phyloP scores from a whole-genome alignment of 129 eudicot genomes.

The Flaveria linearis region DNA sequence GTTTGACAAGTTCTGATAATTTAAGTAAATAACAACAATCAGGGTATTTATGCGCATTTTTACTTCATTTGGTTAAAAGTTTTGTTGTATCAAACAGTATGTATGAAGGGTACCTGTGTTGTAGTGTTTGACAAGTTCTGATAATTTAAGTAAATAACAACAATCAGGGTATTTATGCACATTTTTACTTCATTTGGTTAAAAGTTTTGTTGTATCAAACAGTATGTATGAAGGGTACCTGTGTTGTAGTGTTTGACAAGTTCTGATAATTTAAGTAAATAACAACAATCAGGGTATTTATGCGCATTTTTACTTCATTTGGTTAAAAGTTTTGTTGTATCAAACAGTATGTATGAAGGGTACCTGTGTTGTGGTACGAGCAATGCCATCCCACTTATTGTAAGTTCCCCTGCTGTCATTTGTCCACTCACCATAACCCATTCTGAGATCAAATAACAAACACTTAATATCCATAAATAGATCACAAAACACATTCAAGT shows the following conservation, averaged over 20 bases:
- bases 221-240: no score
- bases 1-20: background rate
- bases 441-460: constrained; percentile 31
- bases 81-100: no score
- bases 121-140: background rate
- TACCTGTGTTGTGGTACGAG: constrained; percentile 46
- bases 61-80: background rate
- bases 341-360: background rate
- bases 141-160: background rate
- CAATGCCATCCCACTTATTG: constrained; percentile 60
- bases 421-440: constrained; percentile 61
- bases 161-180: background rate
- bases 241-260: background rate
- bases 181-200: background rate
- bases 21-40: background rate
- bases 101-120: no score
- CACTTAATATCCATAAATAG: constrained; percentile 3
- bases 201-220: no score
- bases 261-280: background rate
- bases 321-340: background rate
- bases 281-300: background rate
- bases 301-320: background rate
- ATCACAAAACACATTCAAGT: background rate
- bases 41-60: constrained; percentile 10
- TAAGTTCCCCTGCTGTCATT: constrained; percentile 42